Evolutionary conservation across 2,329 filamentous ascomycete species (phyloP).

Genomic region (Zasmidium citrigriseum): DNA sequence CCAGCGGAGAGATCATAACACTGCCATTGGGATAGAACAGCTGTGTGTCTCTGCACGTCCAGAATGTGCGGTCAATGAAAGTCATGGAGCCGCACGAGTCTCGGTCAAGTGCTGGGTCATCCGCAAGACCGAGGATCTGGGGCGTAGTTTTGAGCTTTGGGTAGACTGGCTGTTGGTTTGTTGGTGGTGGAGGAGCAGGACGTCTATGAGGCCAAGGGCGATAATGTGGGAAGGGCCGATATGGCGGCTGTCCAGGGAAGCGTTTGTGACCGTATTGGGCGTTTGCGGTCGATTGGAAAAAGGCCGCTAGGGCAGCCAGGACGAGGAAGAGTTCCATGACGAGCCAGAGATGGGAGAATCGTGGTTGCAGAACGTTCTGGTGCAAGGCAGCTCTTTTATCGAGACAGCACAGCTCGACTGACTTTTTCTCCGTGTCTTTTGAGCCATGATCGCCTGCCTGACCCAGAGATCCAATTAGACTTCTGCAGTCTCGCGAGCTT

Average conservation of each 20-base stretch:
- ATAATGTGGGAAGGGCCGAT: neutral
- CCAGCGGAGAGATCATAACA: neutral
- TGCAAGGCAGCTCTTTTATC: neutral
- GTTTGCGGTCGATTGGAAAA: neutral
- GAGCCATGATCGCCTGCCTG: neutral
- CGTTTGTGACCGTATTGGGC: neutral
- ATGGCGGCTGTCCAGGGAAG: neutral
- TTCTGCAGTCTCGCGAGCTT: neutral
- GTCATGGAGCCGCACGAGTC: constrained; percentile 9
- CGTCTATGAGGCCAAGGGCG: neutral
- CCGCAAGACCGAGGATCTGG: constrained; percentile 6
- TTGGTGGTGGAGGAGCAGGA: neutral
- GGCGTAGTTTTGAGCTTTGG: neutral
- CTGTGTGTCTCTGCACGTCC: constrained; percentile 13
- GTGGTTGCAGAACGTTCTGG: neutral
- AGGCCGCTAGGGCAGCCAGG: neutral
- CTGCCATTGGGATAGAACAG: constrained; percentile 1
- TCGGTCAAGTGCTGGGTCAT: constrained; percentile 4
- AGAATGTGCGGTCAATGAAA: constrained; percentile 7
- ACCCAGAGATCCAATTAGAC: neutral
- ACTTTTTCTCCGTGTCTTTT: neutral
- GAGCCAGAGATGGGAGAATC: neutral
- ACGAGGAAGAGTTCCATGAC: neutral
- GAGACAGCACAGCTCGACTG: neutral
- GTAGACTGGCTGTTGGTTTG: constrained; percentile 1